These are phyloP conservation scores for Hyaloscypha hepaticicola DNA, from an alignment of 495 filamentous ascomycete genomes.

Conservation along the genomic window DNA sequence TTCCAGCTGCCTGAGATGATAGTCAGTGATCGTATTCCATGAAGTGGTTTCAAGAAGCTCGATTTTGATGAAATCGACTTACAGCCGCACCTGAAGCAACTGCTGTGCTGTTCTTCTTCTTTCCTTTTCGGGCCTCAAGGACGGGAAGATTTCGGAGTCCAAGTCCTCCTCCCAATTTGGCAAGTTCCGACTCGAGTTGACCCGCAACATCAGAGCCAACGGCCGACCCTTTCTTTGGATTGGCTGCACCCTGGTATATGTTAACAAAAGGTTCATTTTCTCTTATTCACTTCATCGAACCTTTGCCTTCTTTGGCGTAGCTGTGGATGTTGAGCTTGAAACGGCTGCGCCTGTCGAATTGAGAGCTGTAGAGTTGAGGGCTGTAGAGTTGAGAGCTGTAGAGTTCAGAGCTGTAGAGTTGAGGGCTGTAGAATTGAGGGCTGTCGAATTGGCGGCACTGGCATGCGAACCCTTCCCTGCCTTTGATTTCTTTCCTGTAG, in stretches of 20 bases:
- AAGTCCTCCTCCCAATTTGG: constrained; percentile 19
- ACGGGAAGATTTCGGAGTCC: constrained; percentile 14
- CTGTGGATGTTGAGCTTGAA: constrained; percentile 7
- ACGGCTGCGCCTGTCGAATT: constrained; percentile 11
- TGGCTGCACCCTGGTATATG: not conserved
- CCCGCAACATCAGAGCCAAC: not conserved
- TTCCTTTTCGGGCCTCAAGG: constrained; percentile 25
- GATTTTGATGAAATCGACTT: not conserved
- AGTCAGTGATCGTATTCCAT: not conserved
- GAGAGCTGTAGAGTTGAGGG: not conserved
- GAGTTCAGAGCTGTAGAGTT: too few species aligned
- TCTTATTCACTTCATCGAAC: not conserved
- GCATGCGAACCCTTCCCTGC: too few species aligned
- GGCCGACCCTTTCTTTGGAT: not conserved
- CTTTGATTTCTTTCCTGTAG: constrained; percentile 11
- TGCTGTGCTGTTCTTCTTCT: constrained; percentile 24
- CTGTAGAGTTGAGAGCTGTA: constrained; percentile 8
- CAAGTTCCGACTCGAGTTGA: constrained; percentile 1
- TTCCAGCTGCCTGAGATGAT: not conserved
- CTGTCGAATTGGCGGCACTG: too few species aligned
- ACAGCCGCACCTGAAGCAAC: not conserved
- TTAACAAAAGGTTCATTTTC: constrained; percentile 10
- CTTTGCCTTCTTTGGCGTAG: constrained; percentile 20
- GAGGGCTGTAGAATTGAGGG: constrained; percentile 9
- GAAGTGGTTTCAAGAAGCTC: not conserved